These are phyloP conservation scores for Pezicula carpinea DNA, from an alignment of 2,329 filamentous ascomycete species.

Conservation along the genomic window DNA sequence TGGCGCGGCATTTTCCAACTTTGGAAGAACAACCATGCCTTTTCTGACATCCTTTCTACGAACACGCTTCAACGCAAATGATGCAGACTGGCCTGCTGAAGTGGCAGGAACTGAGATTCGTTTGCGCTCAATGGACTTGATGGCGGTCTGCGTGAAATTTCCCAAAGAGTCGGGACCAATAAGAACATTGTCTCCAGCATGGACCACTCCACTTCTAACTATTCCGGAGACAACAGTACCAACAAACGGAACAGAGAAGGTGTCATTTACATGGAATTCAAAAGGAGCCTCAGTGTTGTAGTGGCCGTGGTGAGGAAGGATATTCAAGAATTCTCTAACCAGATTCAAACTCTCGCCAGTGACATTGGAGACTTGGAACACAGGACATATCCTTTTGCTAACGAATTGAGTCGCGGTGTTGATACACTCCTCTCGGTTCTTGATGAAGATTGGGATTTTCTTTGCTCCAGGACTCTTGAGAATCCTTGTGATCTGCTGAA, in stretches of 20 bases:
- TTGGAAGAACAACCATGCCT: conserved; percentile 94
- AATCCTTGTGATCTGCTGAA: conserved; percentile 86
- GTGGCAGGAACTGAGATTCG: conserved; percentile 83
- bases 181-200: conserved; percentile 83
- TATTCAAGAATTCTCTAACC: conserved; percentile 89
- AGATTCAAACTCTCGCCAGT: conserved; percentile 88
- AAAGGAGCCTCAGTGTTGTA: conserved; percentile 86
- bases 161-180: conserved; percentile 88
- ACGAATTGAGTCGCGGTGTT: conserved; percentile 96
- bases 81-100: conserved; percentile 86
- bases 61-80: conserved; percentile 83
- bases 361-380: conserved; percentile 98
- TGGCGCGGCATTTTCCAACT: conserved; percentile 64
- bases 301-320: conserved; percentile 88
- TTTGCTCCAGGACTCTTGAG: conserved; percentile 88
- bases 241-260: conserved; percentile 94
- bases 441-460: conserved; percentile 96
- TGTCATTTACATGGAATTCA: conserved; percentile 95
- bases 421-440: conserved; percentile 83
- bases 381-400: conserved; percentile 88
- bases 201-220: conserved; percentile 80
- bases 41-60: conserved; percentile 91
- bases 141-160: conserved; percentile 79
- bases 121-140: conserved; percentile 93
- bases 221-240: conserved; percentile 95